These are phyloP conservation scores for Arachnopeziza araneosa DNA, from an alignment of 2,329 filamentous ascomycete species.

Conservation along the genomic window DNA sequence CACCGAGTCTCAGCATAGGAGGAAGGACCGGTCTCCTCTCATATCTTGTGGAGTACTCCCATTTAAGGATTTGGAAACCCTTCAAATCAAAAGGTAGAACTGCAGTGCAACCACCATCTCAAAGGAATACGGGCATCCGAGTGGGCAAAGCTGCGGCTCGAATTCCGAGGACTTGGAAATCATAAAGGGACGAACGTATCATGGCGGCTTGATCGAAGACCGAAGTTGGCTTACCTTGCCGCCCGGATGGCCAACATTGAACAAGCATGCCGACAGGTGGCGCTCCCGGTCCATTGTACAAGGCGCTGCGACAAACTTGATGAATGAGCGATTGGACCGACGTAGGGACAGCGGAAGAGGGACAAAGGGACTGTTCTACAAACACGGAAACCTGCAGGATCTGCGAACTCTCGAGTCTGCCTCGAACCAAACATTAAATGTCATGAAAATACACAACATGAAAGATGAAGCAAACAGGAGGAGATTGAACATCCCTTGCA, in stretches of 20 bases:
- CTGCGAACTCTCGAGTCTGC: neutral
- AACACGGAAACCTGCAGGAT: neutral
- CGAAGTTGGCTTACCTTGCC: neutral
- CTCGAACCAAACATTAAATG: neutral
- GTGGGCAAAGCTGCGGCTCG: neutral
- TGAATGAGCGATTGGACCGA: neutral
- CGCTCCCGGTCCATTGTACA: neutral
- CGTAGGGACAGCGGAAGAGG: neutral
- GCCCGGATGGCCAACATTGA: neutral
- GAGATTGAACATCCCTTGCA: neutral
- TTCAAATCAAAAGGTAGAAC: neutral
- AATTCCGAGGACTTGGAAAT: neutral
- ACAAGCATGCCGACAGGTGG: neutral
- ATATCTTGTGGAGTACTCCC: neutral
- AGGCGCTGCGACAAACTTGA: neutral
- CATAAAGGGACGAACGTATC: neutral
- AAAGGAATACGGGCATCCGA: neutral
- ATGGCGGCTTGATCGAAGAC: neutral
- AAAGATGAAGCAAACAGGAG: neutral
- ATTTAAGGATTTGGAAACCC: neutral
- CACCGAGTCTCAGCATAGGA: neutral
- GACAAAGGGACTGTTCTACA: neutral
- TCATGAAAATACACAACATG: neutral
- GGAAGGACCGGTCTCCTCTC: neutral
- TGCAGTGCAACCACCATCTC: neutral